Percentiles rank a stretch among this genome's conserved stretches.
phyloP scores from a whole-genome alignment of 2,329 filamentous ascomycete species.

The Mycogone perniciosa region DNA sequence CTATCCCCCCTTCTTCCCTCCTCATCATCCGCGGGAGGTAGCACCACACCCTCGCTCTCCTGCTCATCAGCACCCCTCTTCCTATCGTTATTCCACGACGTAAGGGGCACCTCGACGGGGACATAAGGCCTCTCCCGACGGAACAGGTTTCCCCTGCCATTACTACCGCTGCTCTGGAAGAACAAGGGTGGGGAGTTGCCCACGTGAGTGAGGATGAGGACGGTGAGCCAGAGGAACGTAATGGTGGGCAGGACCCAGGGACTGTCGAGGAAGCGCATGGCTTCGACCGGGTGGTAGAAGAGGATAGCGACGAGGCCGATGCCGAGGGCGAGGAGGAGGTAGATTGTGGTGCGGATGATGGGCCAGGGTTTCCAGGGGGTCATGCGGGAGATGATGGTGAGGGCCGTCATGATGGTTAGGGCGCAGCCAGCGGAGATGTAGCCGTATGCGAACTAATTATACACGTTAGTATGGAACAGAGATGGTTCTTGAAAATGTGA shows the following conservation, averaged over 20 bases:
- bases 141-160: not conserved
- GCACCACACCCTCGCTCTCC: not conserved
- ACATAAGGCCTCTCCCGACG: not conserved
- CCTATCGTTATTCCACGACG: not conserved
- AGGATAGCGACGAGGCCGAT: slow-evolving; percentile 23
- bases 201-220: slow-evolving; percentile 29
- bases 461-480: no score
- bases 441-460: slow-evolving; percentile 27
- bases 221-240: slow-evolving; percentile 27
- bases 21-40: not conserved
- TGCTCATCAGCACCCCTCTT: not conserved
- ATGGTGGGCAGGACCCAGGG: slow-evolving; percentile 30
- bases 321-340: slow-evolving; percentile 24
- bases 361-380: slow-evolving; percentile 28
- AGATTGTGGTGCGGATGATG: slow-evolving; percentile 24
- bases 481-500: no score
- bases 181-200: slow-evolving; percentile 14
- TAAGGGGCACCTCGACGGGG: not conserved
- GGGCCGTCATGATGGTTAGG: slow-evolving; percentile 26
- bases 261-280: slow-evolving; percentile 19
- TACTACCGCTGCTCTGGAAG: not conserved
- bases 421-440: slow-evolving; percentile 28
- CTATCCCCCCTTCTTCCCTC: not conserved
- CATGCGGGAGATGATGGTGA: slow-evolving; percentile 26
- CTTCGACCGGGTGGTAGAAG: slow-evolving; percentile 15